Evolutionary conservation across 108 stramenopile species (phyloP).

Genomic region (Cyclotella choctawhatcheeana): DNA sequence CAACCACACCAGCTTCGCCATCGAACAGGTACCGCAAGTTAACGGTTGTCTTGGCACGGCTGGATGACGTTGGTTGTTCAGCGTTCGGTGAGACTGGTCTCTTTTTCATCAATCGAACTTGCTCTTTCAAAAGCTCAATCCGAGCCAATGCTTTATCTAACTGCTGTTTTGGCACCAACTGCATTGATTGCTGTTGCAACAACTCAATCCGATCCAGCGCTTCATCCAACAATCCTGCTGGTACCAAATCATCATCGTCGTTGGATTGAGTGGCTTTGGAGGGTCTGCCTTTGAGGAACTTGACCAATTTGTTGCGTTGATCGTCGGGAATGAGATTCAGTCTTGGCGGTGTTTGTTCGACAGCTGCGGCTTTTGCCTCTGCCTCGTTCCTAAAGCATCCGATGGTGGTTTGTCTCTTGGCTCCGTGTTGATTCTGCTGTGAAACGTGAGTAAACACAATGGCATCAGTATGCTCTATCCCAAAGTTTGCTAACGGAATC

Average conservation of each 20-base stretch:
- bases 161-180: too few species aligned
- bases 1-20: background rate
- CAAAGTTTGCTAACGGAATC: background rate
- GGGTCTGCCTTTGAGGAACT: background rate
- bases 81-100: background rate
- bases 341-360: background rate
- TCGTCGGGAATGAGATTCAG: background rate
- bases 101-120: background rate
- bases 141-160: too few species aligned
- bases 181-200: background rate
- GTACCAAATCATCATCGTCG: background rate
- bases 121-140: background rate
- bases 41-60: background rate
- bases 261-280: background rate
- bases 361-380: background rate
- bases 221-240: background rate
- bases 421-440: background rate
- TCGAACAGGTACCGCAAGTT: background rate
- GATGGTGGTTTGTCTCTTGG: background rate
- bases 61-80: background rate
- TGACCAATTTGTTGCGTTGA: background rate
- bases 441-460: background rate
- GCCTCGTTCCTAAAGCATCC: background rate
- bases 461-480: background rate
- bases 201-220: background rate